Evolutionary conservation across 306 rosid genomes (phyloP).

Genomic region (Acacia melanoxylon): DNA sequence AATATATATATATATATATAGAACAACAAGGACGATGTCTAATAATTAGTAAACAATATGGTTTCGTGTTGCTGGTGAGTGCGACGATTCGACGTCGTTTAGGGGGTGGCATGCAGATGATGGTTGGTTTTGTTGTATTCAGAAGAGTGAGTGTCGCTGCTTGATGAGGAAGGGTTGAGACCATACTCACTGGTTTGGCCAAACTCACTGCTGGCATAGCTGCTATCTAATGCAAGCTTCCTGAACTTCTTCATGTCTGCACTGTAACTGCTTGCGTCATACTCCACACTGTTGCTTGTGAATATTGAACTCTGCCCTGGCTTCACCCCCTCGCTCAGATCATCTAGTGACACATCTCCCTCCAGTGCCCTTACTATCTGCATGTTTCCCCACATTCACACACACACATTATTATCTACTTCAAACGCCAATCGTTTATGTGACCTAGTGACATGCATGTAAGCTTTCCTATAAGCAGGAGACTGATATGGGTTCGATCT

Average conservation of each 20-base stretch:
- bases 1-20: neutral
- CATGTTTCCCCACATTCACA: neutral
- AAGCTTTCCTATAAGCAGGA: no score
- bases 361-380: constrained; percentile 78
- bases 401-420: neutral
- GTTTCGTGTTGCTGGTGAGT: no score
- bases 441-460: no score
- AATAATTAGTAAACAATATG: no score
- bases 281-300: constrained; percentile 38
- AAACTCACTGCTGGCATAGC: constrained; percentile 56
- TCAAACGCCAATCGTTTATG: no score
- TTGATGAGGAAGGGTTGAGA: constrained; percentile 54
- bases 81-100: neutral
- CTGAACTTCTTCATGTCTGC: constrained; percentile 58
- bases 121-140: constrained; percentile 4
- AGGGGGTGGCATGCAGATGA: neutral
- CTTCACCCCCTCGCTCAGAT: constrained; percentile 56
- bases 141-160: constrained; percentile 45
- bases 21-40: neutral
- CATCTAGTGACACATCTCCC: constrained; percentile 76
- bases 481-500: no score
- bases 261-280: constrained; percentile 46
- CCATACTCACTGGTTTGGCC: constrained; percentile 72
- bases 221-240: constrained; percentile 45
- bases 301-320: constrained; percentile 43